phyloP scores from a whole-genome alignment of 805 yeast genomes.

The Myxozyma melibiosi region DNA sequence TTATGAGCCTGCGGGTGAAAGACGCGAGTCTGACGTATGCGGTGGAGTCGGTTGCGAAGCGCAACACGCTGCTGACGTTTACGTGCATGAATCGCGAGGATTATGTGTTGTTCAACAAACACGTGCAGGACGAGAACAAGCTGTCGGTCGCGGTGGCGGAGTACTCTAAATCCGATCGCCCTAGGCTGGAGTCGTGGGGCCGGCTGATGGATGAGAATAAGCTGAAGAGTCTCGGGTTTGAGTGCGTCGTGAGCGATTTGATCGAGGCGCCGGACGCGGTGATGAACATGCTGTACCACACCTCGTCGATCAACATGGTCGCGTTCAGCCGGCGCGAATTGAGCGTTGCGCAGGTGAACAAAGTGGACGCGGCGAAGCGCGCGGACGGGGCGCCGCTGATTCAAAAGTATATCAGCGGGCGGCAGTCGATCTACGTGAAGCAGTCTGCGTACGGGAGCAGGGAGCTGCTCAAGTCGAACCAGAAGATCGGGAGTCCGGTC shows the following conservation, averaged over 20 bases:
- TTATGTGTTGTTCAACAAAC: constrained; percentile 50
- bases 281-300: constrained; percentile 64
- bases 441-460: constrained; percentile 66
- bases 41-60: constrained; percentile 59
- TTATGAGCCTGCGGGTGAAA: constrained; percentile 60
- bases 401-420: constrained; percentile 62
- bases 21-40: constrained; percentile 55
- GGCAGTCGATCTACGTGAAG: constrained; percentile 52
- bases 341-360: constrained; percentile 45
- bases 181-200: constrained; percentile 34
- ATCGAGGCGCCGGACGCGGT: constrained; percentile 74
- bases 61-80: constrained; percentile 59
- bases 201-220: constrained; percentile 39
- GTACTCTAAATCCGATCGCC: constrained; percentile 37
- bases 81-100: constrained; percentile 59
- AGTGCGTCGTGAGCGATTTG: constrained; percentile 73
- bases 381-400: constrained; percentile 51
- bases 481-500: background rate
- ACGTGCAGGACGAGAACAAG: constrained; percentile 46
- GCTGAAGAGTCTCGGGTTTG: constrained; percentile 64
- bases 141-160: constrained; percentile 59
- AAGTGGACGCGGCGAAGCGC: constrained; percentile 43
- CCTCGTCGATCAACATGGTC: constrained; percentile 52
- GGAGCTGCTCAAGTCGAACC: constrained; percentile 49
- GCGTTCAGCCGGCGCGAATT: constrained; percentile 64